Percentiles rank a stretch among this genome's conserved stretches.
phyloP scores from a whole-genome alignment of 129 eudicot genomes.

The Glebionis coronaria region DNA sequence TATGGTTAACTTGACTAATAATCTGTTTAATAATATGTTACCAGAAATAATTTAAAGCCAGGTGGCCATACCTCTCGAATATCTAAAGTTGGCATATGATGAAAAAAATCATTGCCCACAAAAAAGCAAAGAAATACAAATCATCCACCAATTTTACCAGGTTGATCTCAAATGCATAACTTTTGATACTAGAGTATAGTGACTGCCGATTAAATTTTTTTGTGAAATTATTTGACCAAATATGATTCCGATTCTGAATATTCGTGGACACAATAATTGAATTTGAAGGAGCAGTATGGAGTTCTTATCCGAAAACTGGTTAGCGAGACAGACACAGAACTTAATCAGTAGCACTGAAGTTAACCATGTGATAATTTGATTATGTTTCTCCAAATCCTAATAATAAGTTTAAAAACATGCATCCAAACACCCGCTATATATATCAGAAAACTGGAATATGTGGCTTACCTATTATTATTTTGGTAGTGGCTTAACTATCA shows the following conservation, averaged over 20 bases:
- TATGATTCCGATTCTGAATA: not conserved
- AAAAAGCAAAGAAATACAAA: conserved; percentile 92
- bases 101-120: conserved; percentile 98
- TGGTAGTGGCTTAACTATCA: no score
- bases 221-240: not conserved
- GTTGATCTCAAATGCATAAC: conserved; percentile 38
- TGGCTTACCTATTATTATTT: conserved; percentile 76
- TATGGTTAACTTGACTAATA: not conserved
- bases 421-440: not conserved
- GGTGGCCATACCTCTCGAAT: conserved; percentile 99
- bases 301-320: not conserved
- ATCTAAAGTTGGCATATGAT: conserved; percentile 98
- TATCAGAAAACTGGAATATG: not conserved
- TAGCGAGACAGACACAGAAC: not conserved
- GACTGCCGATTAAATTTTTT: not conserved
- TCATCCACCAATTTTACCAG: conserved; percentile 92
- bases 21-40: not conserved
- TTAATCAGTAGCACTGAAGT: not conserved
- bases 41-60: conserved; percentile 21
- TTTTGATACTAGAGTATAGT: no score
- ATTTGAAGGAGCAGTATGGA: not conserved
- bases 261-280: not conserved
- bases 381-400: not conserved
- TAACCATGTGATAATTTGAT: not conserved
- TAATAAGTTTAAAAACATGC: not conserved